Base-by-base conservation (phyloP, 2,329 filamentous ascomycete genomes). In the Pyricularia sp. region DNA sequence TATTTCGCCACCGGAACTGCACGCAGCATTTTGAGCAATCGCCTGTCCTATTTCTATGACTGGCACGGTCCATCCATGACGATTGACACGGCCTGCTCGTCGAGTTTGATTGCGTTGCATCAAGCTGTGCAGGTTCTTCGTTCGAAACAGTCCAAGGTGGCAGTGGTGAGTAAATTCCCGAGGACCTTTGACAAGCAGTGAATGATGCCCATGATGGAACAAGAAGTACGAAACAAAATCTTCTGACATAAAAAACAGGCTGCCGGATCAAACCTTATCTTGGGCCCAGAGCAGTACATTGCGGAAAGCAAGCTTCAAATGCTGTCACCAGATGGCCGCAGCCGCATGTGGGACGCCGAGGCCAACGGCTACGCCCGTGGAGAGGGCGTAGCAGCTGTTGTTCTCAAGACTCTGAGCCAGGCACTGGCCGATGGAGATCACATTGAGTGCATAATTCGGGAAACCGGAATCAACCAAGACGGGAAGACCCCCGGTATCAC, bases 321-420 rank as follows among this genome's bases (percentile, higher is more conserved):
- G 74, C 71, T 82, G 1, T 79, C 78, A 23, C 77, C 78, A 1
- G 73, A 76, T 1, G 78, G 79, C 0, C 75, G 74, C 61, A 80
- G 76, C 30, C 76, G 77, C 20, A 79, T 79, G 72, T 85, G 81
- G 74, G 84, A 85, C 70, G 73, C 74, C 0, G 72, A 74, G 9
- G 85, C 82, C 0, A 78, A 84, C 69, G 85, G 85, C 0, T 87
- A 86, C 71, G 83, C 79, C 1, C 78, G 84, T 23, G 85, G 83
- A 2, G 85, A 87, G 70, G 85, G 84, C 1, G 73, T 82, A 14
- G 81, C 77, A 0, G 77, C 79, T 2, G 50, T 87, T 0, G 70
- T 86, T 0, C 70, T 87, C 3, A 86, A 86, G 74, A 78, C 74
- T 1, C 74, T 79, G 25, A 78, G 78, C 12, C 77, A 77, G 55